phyloP scores from a whole-genome alignment of 1,139 yeast species.

The Blastobotrys persicus region DNA sequence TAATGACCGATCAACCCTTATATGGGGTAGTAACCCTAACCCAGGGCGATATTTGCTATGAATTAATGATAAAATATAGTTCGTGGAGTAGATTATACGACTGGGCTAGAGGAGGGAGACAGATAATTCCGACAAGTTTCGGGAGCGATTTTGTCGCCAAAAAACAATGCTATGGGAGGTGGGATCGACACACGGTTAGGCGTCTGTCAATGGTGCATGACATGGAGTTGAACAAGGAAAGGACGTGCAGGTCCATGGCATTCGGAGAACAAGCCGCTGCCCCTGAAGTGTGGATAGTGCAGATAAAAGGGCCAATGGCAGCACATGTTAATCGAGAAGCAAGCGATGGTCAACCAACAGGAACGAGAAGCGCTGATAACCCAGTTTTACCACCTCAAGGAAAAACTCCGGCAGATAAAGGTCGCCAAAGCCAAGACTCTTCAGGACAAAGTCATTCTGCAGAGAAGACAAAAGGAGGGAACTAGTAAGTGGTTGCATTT shows the following conservation, averaged over 20 bases:
- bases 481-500: not conserved
- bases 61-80: too few relatives aligned
- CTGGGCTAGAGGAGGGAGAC: too few relatives aligned
- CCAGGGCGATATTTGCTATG: too few relatives aligned
- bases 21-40: too few relatives aligned
- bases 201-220: slow-evolving; percentile 7
- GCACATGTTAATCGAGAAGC: not conserved
- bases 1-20: too few relatives aligned
- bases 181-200: too few relatives aligned
- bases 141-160: too few relatives aligned
- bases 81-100: too few relatives aligned
- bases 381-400: not conserved
- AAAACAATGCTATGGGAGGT: too few relatives aligned
- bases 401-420: not conserved
- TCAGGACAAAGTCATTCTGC: slow-evolving; percentile 6
- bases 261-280: slow-evolving; percentile 2
- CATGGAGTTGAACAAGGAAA: slow-evolving; percentile 1
- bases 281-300: not conserved
- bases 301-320: not conserved
- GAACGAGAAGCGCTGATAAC: not conserved
- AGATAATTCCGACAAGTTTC: too few relatives aligned
- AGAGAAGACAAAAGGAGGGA: not conserved
- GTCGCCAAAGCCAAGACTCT: not conserved
- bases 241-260: not conserved
- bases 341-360: not conserved